Base-by-base conservation (phyloP, 306 rosid species). In the Prunus davidiana region DNA sequence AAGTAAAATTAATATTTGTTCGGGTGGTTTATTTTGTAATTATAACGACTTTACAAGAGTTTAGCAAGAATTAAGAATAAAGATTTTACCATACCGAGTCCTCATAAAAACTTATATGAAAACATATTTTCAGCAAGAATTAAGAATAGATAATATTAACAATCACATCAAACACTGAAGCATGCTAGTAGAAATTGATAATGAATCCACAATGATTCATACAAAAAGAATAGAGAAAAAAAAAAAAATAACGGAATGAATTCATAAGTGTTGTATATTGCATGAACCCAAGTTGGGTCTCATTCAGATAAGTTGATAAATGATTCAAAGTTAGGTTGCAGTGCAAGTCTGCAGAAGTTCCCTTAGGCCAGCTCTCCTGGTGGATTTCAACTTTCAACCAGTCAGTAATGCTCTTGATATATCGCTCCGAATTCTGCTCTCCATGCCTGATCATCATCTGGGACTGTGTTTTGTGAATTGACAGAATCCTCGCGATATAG, bases 341-440 rank as follows among this genome's bases (percentile, higher is more conserved):
- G 5, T 34, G 76, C 49, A n/a, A 18, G 24, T 32, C 50, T 4
- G 64, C 43, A 71, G 22, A 32, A 55, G 8, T 52, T 52, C 54
- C 18, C 75, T 38, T 38, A 38, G 1, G 43, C 9, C 43, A 38
- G 43, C 9, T 38, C 8, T 38, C 2, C 43, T 38, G 11, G 20
- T 14, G 25, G 55, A 64, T 12, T 27, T 79, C 38, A 28, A 72
- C 25, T 49, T 43, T 74, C 60, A 55, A 32, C 22, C 32, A 3
- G n/a, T 81, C 84, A 95, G 77, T 87, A 87, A 80, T 91, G 99
- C 22, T 96, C 89, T 81, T 90, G 97, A 82, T 92, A 96, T 76
- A 93, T 92, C n/a, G 96, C 98, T 77, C 98, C 97, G 86, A 92
- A 96, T 76, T 96, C 98, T 52, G 92, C 91, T 82, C 94, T 91